A percentile compares a stretch with the other conserved stretches of the same genome.
phyloP scores from a whole-genome alignment of 2,329 filamentous ascomycete genomes.

The Colletotrichum trifolii region DNA sequence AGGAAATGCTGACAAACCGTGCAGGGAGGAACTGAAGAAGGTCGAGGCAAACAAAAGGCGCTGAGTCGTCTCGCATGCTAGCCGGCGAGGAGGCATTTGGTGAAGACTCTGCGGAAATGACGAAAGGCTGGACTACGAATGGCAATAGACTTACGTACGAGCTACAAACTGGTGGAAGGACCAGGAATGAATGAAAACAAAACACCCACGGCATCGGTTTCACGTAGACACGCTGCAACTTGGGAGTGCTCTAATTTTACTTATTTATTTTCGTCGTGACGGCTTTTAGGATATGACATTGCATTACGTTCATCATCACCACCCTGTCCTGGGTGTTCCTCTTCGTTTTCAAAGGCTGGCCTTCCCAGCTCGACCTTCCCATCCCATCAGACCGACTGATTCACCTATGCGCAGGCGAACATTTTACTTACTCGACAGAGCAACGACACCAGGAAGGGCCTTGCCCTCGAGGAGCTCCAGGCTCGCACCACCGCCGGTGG shows the following conservation, averaged over 20 bases:
- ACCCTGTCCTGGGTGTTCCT: slow-evolving; percentile 1
- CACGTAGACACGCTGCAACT: background rate
- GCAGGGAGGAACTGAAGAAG: slow-evolving; percentile 92
- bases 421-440: slow-evolving; percentile 81
- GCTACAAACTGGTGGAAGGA: slow-evolving; percentile 29
- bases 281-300: slow-evolving; percentile 28
- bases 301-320: slow-evolving; percentile 35
- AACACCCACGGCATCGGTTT: background rate
- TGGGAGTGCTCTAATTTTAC: slow-evolving; percentile 9
- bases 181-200: slow-evolving; percentile 27
- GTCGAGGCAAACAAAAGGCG: slow-evolving; percentile 80
- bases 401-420: slow-evolving; percentile 8
- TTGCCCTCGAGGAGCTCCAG: slow-evolving; percentile 98
- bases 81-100: background rate
- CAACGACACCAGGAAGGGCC: slow-evolving; percentile 91
- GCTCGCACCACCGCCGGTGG: slow-evolving; percentile 93
- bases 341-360: slow-evolving; percentile 46
- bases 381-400: slow-evolving; percentile 43
- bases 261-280: slow-evolving; percentile 26
- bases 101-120: slow-evolving; percentile 1
- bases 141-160: slow-evolving; percentile 27
- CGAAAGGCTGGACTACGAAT: slow-evolving; percentile 12
- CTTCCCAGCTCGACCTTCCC: slow-evolving; percentile 46
- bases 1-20: slow-evolving; percentile 8
- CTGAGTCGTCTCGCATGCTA: slow-evolving; percentile 46